Evolutionary conservation across 441 rosid species (phyloP), one percentile per base, ranked within the genome.

Genomic region (Raphanus hybrid): DNA sequence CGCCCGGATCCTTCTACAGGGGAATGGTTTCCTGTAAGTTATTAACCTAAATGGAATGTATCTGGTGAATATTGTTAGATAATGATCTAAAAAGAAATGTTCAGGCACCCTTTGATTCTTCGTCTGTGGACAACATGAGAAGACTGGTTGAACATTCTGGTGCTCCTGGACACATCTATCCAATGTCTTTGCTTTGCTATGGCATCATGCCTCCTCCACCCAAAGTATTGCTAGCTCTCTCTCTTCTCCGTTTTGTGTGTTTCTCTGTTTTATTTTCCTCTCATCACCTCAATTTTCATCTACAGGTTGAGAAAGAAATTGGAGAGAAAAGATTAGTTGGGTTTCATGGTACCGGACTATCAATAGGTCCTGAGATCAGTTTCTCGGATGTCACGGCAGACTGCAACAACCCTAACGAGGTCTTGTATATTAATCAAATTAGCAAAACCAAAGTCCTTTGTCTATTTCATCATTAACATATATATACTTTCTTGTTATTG

Each of bases 171-270:
- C 97, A 91, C 83, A 73, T 91, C 45, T 95, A 90, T 74, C 99
- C 98, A 15, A 80, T 93, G 79, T 86, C 96, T 75, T 76, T 95
- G 72, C 82, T 90, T 68, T 95, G 98, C 84, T 70, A 89, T 78
- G 92, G 89, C 78, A 90, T 95, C 75, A 95, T 95, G 98, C 99
- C 99, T 5, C 99, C 99, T 85, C 99, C 99, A 39, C 76, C 76
- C 1, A 86, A 85, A 89, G 99, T 91, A 65, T 73, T 14, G 62
- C 23, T 37, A 2, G 57, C 72, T 43, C 62, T 70, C 79, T 65
- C 32, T 78, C 29, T 12, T 29, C 26, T 0, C 60, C 35, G 0
- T 0, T 37, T 50, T 29, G 10, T 1, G 4, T 26, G 11, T 75
- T 8, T n/a, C 41, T 69, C 54, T 48, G 59, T 57, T 50, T 23